Percentiles rank a stretch among this genome's conserved stretches.
Evolutionary conservation across 1,284 basidiomycete genomes (phyloP).

Genomic region (Malassezia pachydermatis): DNA sequence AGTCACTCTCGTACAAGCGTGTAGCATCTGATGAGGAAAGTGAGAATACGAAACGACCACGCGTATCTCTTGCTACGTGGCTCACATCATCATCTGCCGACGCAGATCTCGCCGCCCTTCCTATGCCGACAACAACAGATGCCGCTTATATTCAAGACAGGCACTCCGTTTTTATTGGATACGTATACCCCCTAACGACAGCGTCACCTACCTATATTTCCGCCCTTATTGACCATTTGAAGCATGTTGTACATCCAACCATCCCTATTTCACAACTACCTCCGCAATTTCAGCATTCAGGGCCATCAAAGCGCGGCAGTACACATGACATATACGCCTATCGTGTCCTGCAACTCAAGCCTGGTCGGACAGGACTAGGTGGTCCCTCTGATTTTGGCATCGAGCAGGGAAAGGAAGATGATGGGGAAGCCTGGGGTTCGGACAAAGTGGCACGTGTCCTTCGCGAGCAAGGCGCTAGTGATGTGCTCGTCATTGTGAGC

Average conservation of each 20-base stretch:
- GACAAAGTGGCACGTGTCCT: conserved; percentile 30
- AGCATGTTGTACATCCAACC: conserved; percentile 34
- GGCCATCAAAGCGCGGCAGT: conserved; percentile 24
- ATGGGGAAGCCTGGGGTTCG: conserved; percentile 42
- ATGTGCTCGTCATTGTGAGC: conserved; percentile 42
- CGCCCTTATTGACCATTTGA: conserved; percentile 32
- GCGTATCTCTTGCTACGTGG: conserved; percentile 10
- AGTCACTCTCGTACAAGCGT: too few species aligned
- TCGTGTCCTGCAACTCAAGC: conserved; percentile 36
- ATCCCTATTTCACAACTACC: conserved; percentile 30
- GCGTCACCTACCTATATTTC: conserved; percentile 21
- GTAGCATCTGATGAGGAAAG: background rate
- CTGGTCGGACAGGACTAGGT: conserved; percentile 27
- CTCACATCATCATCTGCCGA: conserved; percentile 6
- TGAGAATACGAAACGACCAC: background rate
- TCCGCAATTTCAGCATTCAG: conserved; percentile 28
- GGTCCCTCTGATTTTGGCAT: conserved; percentile 42
- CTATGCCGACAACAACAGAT: conserved; percentile 28
- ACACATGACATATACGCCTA: conserved; percentile 45
- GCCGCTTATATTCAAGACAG: conserved; percentile 38
- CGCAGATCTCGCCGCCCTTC: conserved; percentile 22
- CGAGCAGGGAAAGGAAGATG: conserved; percentile 38
- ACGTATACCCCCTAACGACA: conserved; percentile 35
- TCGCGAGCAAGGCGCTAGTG: conserved; percentile 33
- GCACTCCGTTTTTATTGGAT: conserved; percentile 41